Conservation (phyloP, 768 basidiomycete genomes). For the Psilocybe cubensis region DNA sequence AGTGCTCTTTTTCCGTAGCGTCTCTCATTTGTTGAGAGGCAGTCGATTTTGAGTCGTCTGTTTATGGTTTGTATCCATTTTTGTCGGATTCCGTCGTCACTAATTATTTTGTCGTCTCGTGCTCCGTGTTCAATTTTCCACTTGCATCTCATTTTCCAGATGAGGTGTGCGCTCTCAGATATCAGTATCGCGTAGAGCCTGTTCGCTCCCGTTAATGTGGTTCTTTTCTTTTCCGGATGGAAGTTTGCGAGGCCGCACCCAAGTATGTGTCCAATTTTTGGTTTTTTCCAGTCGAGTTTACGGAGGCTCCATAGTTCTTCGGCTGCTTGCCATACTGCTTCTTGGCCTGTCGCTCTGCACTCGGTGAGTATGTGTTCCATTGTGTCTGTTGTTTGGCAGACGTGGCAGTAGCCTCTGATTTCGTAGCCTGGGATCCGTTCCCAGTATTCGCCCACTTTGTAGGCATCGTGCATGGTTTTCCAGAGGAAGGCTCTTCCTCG, state of each 20-base stretch:
- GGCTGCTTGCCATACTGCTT: conserved; percentile 23
- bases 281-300: conserved; percentile 1
- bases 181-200: conserved; percentile 27
- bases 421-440: conserved; percentile 7
- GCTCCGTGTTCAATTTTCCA: conserved; percentile 23
- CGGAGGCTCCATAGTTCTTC: conserved; percentile 19
- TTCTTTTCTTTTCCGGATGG: background rate
- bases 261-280: conserved; percentile 20
- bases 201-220: background rate
- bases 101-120: no score
- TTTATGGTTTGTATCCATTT: conserved; percentile 24
- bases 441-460: conserved; percentile 30
- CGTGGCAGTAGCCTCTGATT: conserved; percentile 11
- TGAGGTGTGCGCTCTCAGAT: conserved; percentile 30
- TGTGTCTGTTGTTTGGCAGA: conserved; percentile 23
- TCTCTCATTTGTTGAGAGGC: conserved; percentile 3
- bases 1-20: conserved; percentile 5
- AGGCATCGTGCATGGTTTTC: conserved; percentile 24
- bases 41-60: conserved; percentile 21
- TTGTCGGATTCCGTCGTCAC: background rate
- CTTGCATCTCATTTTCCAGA: conserved; percentile 32
- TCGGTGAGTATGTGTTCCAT: conserved; percentile 33
- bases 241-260: conserved; percentile 16
- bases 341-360: conserved; percentile 26
- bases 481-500: conserved; percentile 21